A percentile compares a stretch with the other conserved stretches of the same genome.
Conservation (phyloP, 192 early-diverging fungal genomes). For the Podila minutissima region DNA sequence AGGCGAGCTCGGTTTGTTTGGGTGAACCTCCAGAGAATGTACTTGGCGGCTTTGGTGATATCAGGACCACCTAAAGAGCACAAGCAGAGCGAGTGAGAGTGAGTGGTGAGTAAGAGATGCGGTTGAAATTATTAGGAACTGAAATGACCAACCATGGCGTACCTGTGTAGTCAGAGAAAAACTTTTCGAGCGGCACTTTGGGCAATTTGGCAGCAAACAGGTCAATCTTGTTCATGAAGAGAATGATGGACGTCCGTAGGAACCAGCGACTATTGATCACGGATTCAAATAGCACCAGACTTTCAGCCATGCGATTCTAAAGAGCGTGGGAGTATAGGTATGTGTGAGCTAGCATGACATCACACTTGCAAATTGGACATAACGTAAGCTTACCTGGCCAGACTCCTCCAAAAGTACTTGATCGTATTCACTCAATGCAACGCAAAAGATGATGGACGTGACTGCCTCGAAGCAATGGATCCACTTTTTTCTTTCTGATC, state of each 20-base stretch:
- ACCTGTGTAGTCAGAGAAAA: conserved; percentile 88
- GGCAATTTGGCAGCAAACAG: conserved; percentile 85
- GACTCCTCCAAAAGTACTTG: conserved; percentile 90
- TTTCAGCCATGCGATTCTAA: conserved; percentile 94
- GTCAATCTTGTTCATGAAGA: conserved; percentile 96
- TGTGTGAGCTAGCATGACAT: background rate
- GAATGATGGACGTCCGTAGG: conserved; percentile 88
- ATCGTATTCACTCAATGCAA: conserved; percentile 95
- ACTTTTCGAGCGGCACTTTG: conserved; percentile 78
- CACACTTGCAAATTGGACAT: background rate
- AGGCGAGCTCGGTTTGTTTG: conserved; percentile 79
- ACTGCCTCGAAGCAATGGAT: conserved; percentile 89
- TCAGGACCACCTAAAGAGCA: conserved; percentile 55
- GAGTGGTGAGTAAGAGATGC: background rate
- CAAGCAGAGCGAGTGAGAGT: background rate
- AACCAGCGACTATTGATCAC: conserved; percentile 96
- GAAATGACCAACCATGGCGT: background rate
- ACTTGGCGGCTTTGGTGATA: conserved; percentile 84
- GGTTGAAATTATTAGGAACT: background rate
- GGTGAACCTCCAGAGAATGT: conserved; percentile 89
- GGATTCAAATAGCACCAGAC: conserved; percentile 89
- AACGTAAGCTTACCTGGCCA: conserved; percentile 56
- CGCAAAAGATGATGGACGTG: conserved; percentile 93
- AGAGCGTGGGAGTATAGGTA: background rate
- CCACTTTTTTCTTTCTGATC: conserved; percentile 88